Evolutionary conservation across 2,329 filamentous ascomycete genomes (phyloP), one percentile per base, ranked within the genome.

Genomic region (Xylariaceae sp.): DNA sequence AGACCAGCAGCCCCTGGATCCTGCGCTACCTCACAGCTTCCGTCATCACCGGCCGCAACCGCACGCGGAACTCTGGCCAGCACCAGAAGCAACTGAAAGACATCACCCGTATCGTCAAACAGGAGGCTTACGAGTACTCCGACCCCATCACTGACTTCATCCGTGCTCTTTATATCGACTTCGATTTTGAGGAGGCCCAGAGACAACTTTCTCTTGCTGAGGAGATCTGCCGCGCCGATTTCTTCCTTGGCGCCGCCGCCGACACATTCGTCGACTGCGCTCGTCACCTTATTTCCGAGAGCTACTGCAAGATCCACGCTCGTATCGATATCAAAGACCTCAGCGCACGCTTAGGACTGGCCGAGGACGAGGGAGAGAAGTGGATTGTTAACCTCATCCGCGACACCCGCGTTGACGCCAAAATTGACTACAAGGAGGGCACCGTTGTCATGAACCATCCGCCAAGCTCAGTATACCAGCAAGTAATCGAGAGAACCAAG

Each of bases 11-110:
- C 80, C 93, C 94, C 6, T 99, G 94, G 94, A 86, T 96, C 59
- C 81, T 99, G 66, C 87, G 94, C 63, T 99, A 99, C 75, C 82
- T 99, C 53, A 86, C 91, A 55, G 92, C 91, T 45, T 89, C 93
- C 61, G 93, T 99, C 66, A 96, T 99, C 73, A 96, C 92, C 57
- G 94, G 93, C 77, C 89, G 90, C 55, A 86, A 80, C 70, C 87
- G 90, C 60, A 73, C 84, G 42, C 87, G 91, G 70, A 96, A 94
- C 77, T 89, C 87, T 52, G 85, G 86, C 60, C 78, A 85, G 65
- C 95, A 99, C 78, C 93, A 97, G 80, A 97, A 96, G 81, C 94
- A 99, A 77, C 81, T 99, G 69, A 99, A 99, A 81, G 94, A 99
- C 70, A 81, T 99, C 49, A 86, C 97, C 59, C 88, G 94, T 60